Evolutionary conservation across 495 filamentous ascomycete species (phyloP), one percentile per base, ranked within the genome.

Genomic region (Xylaria sp.): DNA sequence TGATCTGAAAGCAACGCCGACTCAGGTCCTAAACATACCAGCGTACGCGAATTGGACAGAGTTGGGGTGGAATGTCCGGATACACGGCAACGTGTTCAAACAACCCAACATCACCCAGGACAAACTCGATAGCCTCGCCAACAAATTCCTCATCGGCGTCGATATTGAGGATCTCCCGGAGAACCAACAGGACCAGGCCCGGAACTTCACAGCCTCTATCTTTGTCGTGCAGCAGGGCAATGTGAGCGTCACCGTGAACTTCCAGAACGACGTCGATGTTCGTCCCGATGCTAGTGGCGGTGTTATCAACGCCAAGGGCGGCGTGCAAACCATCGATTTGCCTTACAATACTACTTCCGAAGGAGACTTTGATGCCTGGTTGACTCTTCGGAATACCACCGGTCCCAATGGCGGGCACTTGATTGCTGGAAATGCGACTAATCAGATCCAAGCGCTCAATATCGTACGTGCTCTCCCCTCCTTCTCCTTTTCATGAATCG

Each of bases 1-100:
- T 15, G 85, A 89, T n/a, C 77, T 93, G 29, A 82, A 76, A 17
- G 86, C 89, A 6, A 78, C 87, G 46, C 92, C 92, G 1, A 91
- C 92, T 2, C 86, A 93, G 71, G 90, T 92, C 21, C 76, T 94
- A 62, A 93, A 93, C 73, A 80, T 94, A 12, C 90, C 91, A 80
- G 88, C 74, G n/a, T 94, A 95, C 77, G 92, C 86, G 44, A 95
- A 95, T 71, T 94, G 89, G 87, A 93, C 92, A n/a, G 83, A 87
- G 24, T 80, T 87, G 57, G 91, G 90, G 48, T 95, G 92, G 92
- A 93, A 90, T 67, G 82, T 93, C 7, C 86, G 90, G 19, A 89
- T 94, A 75, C 92, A 91, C 71, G 92, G 92, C 72, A 93, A 93
- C 75, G 89, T 93, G 21, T 95, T 90, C 82, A 94, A 93, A 73